Percentiles rank a stretch among this genome's conserved stretches.
Conservation (phyloP, 1,284 basidiomycete species). For the Boletus semigastroideus region DNA sequence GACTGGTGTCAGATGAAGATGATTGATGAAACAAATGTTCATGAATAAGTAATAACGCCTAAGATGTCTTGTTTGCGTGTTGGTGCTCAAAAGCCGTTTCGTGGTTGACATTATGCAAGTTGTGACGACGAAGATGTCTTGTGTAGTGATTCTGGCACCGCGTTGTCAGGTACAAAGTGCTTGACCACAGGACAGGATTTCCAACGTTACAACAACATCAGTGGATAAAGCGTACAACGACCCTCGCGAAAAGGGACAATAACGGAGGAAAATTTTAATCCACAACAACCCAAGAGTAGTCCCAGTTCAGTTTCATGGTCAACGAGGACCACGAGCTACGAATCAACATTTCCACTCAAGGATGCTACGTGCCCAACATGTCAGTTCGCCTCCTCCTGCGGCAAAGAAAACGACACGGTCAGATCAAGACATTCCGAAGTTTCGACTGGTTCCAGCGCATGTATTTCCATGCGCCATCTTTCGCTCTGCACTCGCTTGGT, state of each 20-base stretch:
- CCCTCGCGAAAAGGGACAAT: background rate
- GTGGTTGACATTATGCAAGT: too few relatives aligned
- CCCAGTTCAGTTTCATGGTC: constrained; percentile 9
- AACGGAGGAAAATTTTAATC: constrained; percentile 25
- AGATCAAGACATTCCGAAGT: background rate
- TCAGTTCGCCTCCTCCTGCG: constrained; percentile 10
- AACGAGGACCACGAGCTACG: constrained; percentile 38
- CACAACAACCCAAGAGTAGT: constrained; percentile 41
- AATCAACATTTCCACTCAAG: constrained; percentile 44
- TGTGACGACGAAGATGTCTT: too few relatives aligned
- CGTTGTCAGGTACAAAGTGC: too few relatives aligned
- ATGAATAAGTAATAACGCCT: too few relatives aligned
- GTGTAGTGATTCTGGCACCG: too few relatives aligned
- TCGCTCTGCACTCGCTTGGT: too few relatives aligned
- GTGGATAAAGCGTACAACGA: background rate
- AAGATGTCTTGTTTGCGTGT: too few relatives aligned
- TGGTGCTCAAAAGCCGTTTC: too few relatives aligned
- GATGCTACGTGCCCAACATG: constrained; percentile 20
- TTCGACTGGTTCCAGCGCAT: background rate
- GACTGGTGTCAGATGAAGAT: too few relatives aligned
- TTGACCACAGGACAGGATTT: too few relatives aligned
- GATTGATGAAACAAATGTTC: too few relatives aligned
- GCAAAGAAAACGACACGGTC: background rate
- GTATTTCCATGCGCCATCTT: background rate
- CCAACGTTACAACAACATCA: too few relatives aligned